Base-by-base conservation (phyloP, 2,329 filamentous ascomycete genomes). In the Pseudocercospora fijiensis region DNA sequence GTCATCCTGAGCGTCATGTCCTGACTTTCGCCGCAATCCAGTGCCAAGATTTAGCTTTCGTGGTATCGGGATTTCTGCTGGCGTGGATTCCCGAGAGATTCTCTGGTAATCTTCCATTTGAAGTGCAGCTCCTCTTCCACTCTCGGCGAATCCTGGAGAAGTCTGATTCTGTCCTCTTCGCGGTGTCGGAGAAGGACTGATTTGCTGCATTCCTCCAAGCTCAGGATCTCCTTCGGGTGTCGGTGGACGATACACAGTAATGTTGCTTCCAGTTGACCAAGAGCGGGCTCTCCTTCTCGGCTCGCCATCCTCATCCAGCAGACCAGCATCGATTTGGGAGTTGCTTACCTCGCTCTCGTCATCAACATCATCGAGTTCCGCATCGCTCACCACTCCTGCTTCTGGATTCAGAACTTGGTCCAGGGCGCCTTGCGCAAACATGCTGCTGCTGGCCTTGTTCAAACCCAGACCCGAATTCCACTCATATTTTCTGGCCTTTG, bases 251-350 rank as follows among this genome's bases (percentile, higher is more conserved):
- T 49, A 20, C 13, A 47, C 33, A 41, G 20, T 58, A 22, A 58
- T 49, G 26, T 58, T 22, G 43, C 57, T 58, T 18, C 57, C 57
- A 28, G 57, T 58, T 22, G 57, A 58, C 57, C 43, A 24, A 41
- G 55, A 57, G 18, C 27, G 16, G 16, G 55, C 30, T 41, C 20
- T 57, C 55, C 22, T 57, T 33, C 22, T 41, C 30, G 49, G 26
- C 55, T 57, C 55, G 55, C 55, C 26, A 45, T 53, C 49, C 49
- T 53, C 26, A 27, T 30, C 49, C 26, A 53, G 53, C 53, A 41
- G 28, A 18, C 28, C 53, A 20, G 28, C 53, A 41, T 37, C 30
- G 53, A 56, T 22, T 13, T 24, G 28, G 27, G 53, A 41, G 20
- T 26, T 18, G 33, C 57, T 49, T 22, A 45, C 33, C 37, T 58